These are phyloP conservation scores for Erythrobasidium yunnanense DNA, from an alignment of 768 basidiomycete genomes.

Conservation along the genomic window DNA sequence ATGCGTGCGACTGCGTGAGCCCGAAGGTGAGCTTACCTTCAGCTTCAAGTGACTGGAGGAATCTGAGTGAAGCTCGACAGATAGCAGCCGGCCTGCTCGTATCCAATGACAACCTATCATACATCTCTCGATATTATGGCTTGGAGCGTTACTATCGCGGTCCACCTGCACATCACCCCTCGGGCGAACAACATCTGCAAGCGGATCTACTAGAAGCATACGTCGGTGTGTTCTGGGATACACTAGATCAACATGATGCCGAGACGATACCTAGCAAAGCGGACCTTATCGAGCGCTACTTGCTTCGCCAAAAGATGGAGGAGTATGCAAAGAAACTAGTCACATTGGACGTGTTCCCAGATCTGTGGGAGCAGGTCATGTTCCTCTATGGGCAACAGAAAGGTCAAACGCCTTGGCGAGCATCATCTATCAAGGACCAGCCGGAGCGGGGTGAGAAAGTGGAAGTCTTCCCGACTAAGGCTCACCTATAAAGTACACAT, in stretches of 20 bases:
- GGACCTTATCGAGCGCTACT: too few relatives aligned
- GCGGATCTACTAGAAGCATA: background rate
- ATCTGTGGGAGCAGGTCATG: background rate
- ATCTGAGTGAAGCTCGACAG: too few relatives aligned
- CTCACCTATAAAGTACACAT: too few relatives aligned
- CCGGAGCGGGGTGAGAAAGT: too few relatives aligned
- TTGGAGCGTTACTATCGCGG: background rate
- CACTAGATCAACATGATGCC: background rate
- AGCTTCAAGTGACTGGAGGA: too few relatives aligned
- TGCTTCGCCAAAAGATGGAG: background rate
- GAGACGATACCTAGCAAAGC: background rate
- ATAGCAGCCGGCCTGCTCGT: background rate
- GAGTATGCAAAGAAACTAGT: background rate
- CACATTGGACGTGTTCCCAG: background rate
- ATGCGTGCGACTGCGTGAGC: too few relatives aligned
- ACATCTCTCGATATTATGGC: background rate
- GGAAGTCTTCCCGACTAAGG: too few relatives aligned
- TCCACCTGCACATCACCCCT: background rate
- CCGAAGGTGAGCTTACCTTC: too few relatives aligned
- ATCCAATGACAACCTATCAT: background rate
- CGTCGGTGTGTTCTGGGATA: background rate
- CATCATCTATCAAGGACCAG: too few relatives aligned
- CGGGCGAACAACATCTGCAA: background rate
- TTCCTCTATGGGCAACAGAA: too few relatives aligned
- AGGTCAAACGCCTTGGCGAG: too few relatives aligned